Evolutionary conservation across 2,329 filamentous ascomycete genomes (phyloP).

Genomic region (Cercospora zeae-maydis): DNA sequence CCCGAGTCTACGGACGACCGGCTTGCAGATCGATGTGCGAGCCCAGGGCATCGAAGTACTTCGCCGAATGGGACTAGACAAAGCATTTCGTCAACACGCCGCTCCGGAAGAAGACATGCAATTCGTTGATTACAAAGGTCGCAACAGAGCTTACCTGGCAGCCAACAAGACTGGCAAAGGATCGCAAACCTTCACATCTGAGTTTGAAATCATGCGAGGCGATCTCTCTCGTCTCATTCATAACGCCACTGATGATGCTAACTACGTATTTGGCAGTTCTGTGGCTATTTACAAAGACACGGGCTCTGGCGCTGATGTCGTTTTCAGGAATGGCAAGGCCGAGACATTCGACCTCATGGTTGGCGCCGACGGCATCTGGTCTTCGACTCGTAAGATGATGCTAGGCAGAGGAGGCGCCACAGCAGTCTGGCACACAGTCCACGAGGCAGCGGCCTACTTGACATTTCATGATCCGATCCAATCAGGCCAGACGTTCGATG

Average conservation of each 20-base stretch:
- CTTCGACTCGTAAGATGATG: conserved; percentile 27
- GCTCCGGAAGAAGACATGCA: conserved; percentile 43
- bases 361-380: conserved; percentile 27
- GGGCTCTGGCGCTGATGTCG: conserved; percentile 9
- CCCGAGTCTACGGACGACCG: conserved; percentile 38
- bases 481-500: conserved; percentile 3
- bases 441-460: conserved; percentile 3
- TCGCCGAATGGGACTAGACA: conserved; percentile 40
- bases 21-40: conserved; percentile 48
- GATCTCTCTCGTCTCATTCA: conserved; percentile 29
- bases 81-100: conserved; percentile 35
- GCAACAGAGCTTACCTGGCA: conserved; percentile 20
- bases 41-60: conserved; percentile 43
- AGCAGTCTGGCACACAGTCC: neutral
- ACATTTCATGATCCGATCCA: conserved; percentile 1
- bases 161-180: conserved; percentile 30
- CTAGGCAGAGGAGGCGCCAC: conserved; percentile 17
- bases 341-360: conserved; percentile 26
- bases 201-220: conserved; percentile 41
- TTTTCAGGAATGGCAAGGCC: conserved; percentile 15
- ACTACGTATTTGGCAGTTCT: conserved; percentile 18
- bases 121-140: conserved; percentile 36
- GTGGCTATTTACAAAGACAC: conserved; percentile 8
- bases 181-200: conserved; percentile 37
- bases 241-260: conserved; percentile 12